A percentile compares a stretch with the other conserved stretches of the same genome.
phyloP scores from a whole-genome alignment of 106 monocot species.

The Dendrobium huoshanense region DNA sequence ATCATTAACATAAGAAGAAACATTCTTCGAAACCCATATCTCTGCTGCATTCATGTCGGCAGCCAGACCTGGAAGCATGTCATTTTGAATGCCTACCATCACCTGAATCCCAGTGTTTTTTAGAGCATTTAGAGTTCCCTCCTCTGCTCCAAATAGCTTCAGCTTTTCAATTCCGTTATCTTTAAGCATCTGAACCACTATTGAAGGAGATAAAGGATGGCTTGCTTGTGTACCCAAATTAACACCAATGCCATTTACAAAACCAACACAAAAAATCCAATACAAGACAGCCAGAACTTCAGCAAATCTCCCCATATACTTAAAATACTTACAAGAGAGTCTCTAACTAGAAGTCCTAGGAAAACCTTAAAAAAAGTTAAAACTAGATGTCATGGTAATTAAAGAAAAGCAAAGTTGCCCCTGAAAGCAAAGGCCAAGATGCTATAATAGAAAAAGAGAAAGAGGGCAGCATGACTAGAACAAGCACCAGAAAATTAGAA shows the following conservation, averaged over 20 bases:
- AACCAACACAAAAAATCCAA: neutral
- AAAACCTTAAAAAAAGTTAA: neutral
- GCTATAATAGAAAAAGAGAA: neutral
- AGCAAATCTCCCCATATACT: neutral
- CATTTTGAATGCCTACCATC: conserved; percentile 86
- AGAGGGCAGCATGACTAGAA: neutral
- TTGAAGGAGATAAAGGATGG: conserved; percentile 48
- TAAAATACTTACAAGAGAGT: neutral
- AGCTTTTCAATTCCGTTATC: conserved; percentile 65
- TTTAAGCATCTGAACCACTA: conserved; percentile 63
- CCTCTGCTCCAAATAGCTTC: conserved; percentile 79
- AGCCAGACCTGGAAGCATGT: conserved; percentile 53
- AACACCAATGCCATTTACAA: conserved; percentile 45
- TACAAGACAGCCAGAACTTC: neutral
- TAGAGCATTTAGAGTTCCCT: conserved; percentile 36
- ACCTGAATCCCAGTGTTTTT: conserved; percentile 53
- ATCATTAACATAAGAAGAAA: conserved; percentile 44
- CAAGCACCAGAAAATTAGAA: neutral
- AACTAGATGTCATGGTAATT: neutral
- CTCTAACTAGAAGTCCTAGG: neutral
- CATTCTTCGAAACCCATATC: conserved; percentile 65
- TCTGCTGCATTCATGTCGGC: conserved; percentile 33
- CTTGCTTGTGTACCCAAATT: conserved; percentile 83
- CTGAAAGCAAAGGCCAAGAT: neutral
- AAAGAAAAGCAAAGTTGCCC: neutral